Evolutionary conservation across 2,329 filamentous ascomycete genomes (phyloP).

Genomic region (Botrytis squamosa): DNA sequence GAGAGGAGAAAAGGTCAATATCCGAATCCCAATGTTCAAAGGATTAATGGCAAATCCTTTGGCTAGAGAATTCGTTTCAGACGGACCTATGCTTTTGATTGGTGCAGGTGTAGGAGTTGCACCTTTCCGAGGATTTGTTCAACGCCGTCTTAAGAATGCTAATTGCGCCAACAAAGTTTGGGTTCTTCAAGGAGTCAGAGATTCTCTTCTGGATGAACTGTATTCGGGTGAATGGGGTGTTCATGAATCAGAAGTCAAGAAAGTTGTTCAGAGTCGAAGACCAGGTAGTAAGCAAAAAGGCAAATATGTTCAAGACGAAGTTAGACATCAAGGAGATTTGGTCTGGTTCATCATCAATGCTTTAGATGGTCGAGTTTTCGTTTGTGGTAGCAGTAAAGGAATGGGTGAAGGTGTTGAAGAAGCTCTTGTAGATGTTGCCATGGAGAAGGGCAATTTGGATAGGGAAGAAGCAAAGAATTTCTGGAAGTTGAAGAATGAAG

Average conservation of each 20-base stretch:
- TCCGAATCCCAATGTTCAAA: slow-evolving; percentile 95
- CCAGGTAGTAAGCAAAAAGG: slow-evolving; percentile 58
- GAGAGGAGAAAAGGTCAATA: slow-evolving; percentile 56
- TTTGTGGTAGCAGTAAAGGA: slow-evolving; percentile 90
- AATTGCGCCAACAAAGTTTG: slow-evolving; percentile 98
- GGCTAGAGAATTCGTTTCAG: slow-evolving; percentile 84
- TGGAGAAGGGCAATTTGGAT: slow-evolving; percentile 86
- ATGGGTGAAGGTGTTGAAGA: slow-evolving; percentile 97
- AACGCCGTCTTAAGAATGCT: slow-evolving; percentile 87
- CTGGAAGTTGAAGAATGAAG: slow-evolving; percentile 88
- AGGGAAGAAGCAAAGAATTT: slow-evolving; percentile 79
- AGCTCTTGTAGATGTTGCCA: slow-evolving; percentile 84
- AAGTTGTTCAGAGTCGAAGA: slow-evolving; percentile 71
- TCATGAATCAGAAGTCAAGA: slow-evolving; percentile 82
- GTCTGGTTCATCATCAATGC: slow-evolving; percentile 98
- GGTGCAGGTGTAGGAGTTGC: slow-evolving; percentile 96
- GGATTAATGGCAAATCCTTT: slow-evolving; percentile 97
- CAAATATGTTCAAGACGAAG: slow-evolving; percentile 95
- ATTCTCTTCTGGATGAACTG: slow-evolving; percentile 90
- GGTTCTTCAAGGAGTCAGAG: slow-evolving; percentile 92
- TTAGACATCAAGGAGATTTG: slow-evolving; percentile 85
- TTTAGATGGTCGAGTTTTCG: slow-evolving; percentile 92
- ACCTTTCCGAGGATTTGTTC: slow-evolving; percentile 95
- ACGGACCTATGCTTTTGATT: slow-evolving; percentile 96
- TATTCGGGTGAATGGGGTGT: slow-evolving; percentile 97